Evolutionary conservation across 2,329 filamentous ascomycete genomes (phyloP).

Genomic region (Colletotrichum noveboracense): DNA sequence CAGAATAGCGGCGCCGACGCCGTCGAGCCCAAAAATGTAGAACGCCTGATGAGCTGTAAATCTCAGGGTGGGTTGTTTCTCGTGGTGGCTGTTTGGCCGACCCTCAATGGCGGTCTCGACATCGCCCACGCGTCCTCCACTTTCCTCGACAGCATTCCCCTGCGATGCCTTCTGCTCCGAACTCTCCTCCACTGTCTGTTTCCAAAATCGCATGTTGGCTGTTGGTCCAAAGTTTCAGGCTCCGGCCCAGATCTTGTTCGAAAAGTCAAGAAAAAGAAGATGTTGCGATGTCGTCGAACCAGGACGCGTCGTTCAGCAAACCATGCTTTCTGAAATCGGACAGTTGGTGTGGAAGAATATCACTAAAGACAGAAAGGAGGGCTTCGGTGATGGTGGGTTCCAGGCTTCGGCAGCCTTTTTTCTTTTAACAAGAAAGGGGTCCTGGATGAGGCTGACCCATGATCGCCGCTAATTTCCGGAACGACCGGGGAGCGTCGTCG

Average conservation of each 20-base stretch:
- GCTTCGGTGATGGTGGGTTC: not conserved
- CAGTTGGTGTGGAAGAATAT: not conserved
- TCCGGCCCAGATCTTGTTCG: not conserved
- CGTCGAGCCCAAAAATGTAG: constrained; percentile 54
- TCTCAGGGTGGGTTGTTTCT: constrained; percentile 38
- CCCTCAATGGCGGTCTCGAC: not conserved
- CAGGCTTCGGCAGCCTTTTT: not conserved
- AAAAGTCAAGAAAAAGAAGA: not conserved
- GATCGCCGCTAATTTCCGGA: constrained; percentile 8
- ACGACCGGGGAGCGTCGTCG: constrained; percentile 7
- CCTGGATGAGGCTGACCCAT: constrained; percentile 7
- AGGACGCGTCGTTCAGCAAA: not conserved
- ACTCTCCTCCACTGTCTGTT: not conserved
- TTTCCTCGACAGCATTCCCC: not conserved
- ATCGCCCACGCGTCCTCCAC: not conserved
- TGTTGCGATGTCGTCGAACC: not conserved
- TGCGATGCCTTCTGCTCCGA: not conserved
- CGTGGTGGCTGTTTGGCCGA: not conserved
- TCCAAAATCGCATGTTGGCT: not conserved
- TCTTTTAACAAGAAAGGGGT: not conserved
- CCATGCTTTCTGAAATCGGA: not conserved
- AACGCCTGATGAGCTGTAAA: constrained; percentile 50
- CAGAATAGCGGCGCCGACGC: constrained; percentile 50
- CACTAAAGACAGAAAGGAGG: not conserved
- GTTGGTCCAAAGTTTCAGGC: not conserved